Conservation (phyloP, 2,329 filamentous ascomycete genomes). For the Xylaria multiplex region DNA sequence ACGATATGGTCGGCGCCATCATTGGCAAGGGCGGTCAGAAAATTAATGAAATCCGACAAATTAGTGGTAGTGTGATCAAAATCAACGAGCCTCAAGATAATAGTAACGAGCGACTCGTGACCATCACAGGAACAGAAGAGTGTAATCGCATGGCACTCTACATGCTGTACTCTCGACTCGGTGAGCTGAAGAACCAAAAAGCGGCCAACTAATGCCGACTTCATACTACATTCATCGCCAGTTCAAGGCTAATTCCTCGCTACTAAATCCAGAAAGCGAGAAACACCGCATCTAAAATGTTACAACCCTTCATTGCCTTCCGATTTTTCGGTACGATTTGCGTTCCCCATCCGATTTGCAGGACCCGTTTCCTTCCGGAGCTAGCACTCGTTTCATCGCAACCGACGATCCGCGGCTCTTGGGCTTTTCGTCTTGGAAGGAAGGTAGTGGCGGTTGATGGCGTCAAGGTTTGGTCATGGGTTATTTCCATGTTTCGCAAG, state of each 20-base stretch:
- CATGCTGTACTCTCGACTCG: conserved; percentile 97
- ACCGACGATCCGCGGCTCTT: conserved; percentile 33
- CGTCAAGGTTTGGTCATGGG: conserved; percentile 43
- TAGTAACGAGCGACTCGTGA: conserved; percentile 97
- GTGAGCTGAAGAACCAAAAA: conserved; percentile 61
- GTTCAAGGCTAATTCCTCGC: conserved; percentile 43
- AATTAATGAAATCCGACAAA: conserved; percentile 98
- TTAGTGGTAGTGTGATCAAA: conserved; percentile 98
- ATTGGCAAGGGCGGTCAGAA: conserved; percentile 98
- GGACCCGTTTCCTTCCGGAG: conserved; percentile 27
- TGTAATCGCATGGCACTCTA: conserved; percentile 99
- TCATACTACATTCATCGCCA: conserved; percentile 25
- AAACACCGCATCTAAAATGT: conserved; percentile 47
- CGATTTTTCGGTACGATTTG: conserved; percentile 31
- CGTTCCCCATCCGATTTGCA: conserved; percentile 25
- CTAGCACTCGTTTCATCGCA: conserved; percentile 38
- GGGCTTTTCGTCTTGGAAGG: conserved; percentile 37
- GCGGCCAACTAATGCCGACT: conserved; percentile 32
- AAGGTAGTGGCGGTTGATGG: conserved; percentile 43
- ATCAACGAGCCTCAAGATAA: conserved; percentile 99
- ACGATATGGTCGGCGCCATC: conserved; percentile 99
- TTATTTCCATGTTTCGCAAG: conserved; percentile 37
- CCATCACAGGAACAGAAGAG: conserved; percentile 96
- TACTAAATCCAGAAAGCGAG: conserved; percentile 46
- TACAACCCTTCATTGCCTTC: conserved; percentile 37